These are phyloP conservation scores for Physaria fendleri DNA, from an alignment of 345 rosid genomes.

Conservation along the genomic window DNA sequence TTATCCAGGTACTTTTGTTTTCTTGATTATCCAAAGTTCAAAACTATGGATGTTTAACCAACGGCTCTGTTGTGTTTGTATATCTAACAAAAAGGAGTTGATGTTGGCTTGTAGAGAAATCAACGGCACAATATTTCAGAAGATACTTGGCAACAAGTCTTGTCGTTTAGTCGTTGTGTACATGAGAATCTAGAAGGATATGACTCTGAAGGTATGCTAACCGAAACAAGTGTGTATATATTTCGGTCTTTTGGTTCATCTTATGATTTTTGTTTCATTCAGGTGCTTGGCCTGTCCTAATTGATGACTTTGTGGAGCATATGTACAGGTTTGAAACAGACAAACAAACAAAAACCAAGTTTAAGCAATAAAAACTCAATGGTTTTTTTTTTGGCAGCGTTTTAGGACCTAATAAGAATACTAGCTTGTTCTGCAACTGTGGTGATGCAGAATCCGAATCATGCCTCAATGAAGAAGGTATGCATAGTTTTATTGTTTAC, in stretches of 20 bases:
- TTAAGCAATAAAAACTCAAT: not conserved
- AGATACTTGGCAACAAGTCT: constrained; percentile 98
- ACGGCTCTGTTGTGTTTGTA: not conserved
- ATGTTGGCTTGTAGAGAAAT: constrained; percentile 44
- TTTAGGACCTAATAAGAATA: constrained; percentile 44
- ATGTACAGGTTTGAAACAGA: constrained; percentile 95
- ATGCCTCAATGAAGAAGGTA: constrained; percentile 51
- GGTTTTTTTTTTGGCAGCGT: constrained; percentile 34
- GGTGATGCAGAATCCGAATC: constrained; percentile 55
- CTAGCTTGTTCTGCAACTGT: constrained; percentile 41
- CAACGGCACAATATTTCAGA: constrained; percentile 86
- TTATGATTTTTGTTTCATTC: constrained; percentile 14
- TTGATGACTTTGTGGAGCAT: constrained; percentile 95
- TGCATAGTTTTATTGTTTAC: not conserved
- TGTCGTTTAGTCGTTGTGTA: constrained; percentile 87
- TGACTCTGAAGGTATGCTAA: constrained; percentile 77
- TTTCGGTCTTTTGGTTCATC: not conserved
- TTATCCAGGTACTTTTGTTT: constrained; percentile 62
- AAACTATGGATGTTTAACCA: not conserved
- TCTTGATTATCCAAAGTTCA: not conserved
- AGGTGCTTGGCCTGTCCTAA: constrained; percentile 99
- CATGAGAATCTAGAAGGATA: constrained; percentile 93
- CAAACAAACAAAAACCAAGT: too few relatives aligned
- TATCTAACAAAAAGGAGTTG: not conserved
- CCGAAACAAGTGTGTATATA: not conserved